phyloP scores from a whole-genome alignment of 345 rosid species.

The Eucalyptus regnans region DNA sequence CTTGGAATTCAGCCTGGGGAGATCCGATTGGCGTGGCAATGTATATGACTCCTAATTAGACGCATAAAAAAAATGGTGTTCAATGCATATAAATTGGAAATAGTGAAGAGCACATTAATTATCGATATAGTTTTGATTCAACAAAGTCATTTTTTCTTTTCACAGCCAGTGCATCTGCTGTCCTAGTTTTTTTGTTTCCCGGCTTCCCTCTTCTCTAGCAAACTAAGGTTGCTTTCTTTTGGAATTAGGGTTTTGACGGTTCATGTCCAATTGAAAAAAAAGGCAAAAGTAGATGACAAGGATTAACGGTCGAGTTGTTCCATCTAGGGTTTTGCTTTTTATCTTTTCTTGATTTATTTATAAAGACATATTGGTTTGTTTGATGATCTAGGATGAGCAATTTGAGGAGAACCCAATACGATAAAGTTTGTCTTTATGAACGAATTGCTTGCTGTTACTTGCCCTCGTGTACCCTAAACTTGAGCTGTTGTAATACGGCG shows the following conservation, averaged over 20 bases:
- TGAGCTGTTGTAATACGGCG: not conserved
- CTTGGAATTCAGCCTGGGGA: conserved; percentile 39
- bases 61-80: not conserved
- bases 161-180: not conserved
- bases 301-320: not conserved
- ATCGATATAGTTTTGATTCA: not conserved
- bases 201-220: not conserved
- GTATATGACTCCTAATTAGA: not conserved
- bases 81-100: not conserved
- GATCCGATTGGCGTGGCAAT: conserved; percentile 9
- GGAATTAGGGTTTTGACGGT: not conserved
- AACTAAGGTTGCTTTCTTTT: not conserved
- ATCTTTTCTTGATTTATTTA: not conserved
- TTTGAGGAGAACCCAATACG: not conserved
- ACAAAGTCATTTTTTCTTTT: not conserved
- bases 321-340: not conserved
- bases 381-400: not conserved
- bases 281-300: not conserved
- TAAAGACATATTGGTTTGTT: not conserved
- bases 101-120: not conserved
- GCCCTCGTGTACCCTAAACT: not conserved
- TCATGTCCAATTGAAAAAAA: not conserved
- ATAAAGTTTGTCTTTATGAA: not conserved
- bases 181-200: not conserved
- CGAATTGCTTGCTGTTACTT: not conserved